Conservation (phyloP, 2,329 filamentous ascomycete genomes). For the Pseudogymnoascus verrucosus region DNA sequence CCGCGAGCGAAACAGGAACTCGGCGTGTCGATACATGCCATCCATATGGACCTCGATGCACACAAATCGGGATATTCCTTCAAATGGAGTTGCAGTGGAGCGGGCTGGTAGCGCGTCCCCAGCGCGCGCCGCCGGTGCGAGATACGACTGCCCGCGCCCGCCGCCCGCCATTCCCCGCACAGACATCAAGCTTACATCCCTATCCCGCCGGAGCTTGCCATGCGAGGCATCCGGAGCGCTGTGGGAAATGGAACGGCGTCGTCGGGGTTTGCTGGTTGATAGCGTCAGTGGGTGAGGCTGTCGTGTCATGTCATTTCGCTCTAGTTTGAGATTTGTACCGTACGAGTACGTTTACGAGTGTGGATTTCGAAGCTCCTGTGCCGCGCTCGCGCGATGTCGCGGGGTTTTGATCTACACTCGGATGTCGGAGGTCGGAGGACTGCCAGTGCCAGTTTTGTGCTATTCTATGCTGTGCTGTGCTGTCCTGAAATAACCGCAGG, state of each 20-base stretch:
- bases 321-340: neutral
- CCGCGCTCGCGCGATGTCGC: neutral
- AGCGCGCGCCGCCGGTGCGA: neutral
- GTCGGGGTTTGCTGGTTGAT: neutral
- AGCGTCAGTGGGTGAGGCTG: neutral
- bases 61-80: no score
- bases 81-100: neutral
- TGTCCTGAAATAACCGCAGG: no score
- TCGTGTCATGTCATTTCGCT: no score
- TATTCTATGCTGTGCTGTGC: no score
- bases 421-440: no score
- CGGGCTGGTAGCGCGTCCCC: neutral
- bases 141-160: neutral
- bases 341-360: neutral
- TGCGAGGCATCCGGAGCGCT: neutral
- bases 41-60: no score
- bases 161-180: neutral
- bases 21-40: no score
- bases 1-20: neutral
- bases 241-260: neutral
- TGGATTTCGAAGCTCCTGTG: neutral
- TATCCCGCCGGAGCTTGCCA: neutral
- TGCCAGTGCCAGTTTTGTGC: no score
- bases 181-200: neutral
- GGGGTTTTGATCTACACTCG: neutral